phyloP scores from a whole-genome alignment of 148 eudicot genomes.

The Bassia scoparia region DNA sequence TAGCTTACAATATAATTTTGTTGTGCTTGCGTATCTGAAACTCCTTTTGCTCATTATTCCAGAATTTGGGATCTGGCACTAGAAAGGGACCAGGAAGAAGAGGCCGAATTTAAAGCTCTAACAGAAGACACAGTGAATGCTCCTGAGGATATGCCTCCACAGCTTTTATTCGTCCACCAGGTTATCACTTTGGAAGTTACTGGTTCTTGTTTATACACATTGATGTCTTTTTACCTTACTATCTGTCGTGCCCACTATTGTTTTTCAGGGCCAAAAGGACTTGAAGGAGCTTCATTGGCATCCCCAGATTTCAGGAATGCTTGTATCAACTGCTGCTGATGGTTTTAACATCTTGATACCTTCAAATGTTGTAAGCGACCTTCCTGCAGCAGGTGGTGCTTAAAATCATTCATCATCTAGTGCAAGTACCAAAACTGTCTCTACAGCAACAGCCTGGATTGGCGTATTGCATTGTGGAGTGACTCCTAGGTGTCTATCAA shows the following conservation, averaged over 20 bases:
- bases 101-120: slow-evolving; percentile 81
- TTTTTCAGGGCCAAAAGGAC: slow-evolving; percentile 94
- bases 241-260: neutral
- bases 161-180: slow-evolving; percentile 94
- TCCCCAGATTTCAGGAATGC: slow-evolving; percentile 89
- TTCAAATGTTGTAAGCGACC: slow-evolving; percentile 66
- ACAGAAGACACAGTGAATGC: slow-evolving; percentile 65
- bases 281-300: slow-evolving; percentile 98
- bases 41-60: neutral
- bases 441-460: neutral
- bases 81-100: slow-evolving; percentile 96
- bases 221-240: neutral
- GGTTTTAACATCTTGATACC: slow-evolving; percentile 94
- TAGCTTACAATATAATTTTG: neutral
- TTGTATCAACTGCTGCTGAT: slow-evolving; percentile 85
- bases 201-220: neutral
- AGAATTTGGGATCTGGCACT: slow-evolving; percentile 92
- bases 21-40: neutral
- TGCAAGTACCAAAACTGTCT: neutral
- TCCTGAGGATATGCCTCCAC: slow-evolving; percentile 87
- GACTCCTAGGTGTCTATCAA: neutral
- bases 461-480: neutral
- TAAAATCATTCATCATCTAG: neutral
- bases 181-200: slow-evolving; percentile 23
- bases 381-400: slow-evolving; percentile 48